Evolutionary conservation across 2,329 filamentous ascomycete species (phyloP).

Genomic region (Erysiphe pulchra): DNA sequence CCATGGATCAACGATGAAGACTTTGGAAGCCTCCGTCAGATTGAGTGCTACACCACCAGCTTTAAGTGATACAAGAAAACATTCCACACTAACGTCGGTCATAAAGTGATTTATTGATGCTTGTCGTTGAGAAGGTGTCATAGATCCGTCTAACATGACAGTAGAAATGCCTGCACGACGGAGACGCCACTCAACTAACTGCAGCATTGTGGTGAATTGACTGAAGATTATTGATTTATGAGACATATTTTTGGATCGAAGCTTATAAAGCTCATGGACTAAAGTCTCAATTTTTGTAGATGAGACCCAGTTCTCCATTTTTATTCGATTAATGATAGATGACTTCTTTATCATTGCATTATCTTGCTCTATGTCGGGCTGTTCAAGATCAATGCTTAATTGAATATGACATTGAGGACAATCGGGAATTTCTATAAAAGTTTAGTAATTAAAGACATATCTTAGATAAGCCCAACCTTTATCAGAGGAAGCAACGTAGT

Average conservation of each 20-base stretch:
- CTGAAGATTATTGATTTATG: slow-evolving; percentile 96
- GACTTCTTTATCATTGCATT: slow-evolving; percentile 71
- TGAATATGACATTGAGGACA: slow-evolving; percentile 84
- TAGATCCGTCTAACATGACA: slow-evolving; percentile 92
- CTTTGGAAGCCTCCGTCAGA: slow-evolving; percentile 75
- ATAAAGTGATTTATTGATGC: slow-evolving; percentile 92
- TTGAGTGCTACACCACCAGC: slow-evolving; percentile 91
- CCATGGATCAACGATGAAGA: slow-evolving; percentile 97
- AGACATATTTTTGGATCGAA: slow-evolving; percentile 76
- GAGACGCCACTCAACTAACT: slow-evolving; percentile 89
- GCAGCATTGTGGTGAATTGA: slow-evolving; percentile 91
- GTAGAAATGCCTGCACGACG: slow-evolving; percentile 93
- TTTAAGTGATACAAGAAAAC: slow-evolving; percentile 87
- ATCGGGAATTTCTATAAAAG: slow-evolving; percentile 26
- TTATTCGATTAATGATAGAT: slow-evolving; percentile 94
- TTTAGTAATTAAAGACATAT: slow-evolving; percentile 2
- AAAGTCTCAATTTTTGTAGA: slow-evolving; percentile 96
- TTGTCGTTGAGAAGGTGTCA: slow-evolving; percentile 83
- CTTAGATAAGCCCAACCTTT: slow-evolving; percentile 15
- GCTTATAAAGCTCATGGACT: slow-evolving; percentile 76
- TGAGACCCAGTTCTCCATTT: slow-evolving; percentile 96
- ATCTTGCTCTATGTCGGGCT: slow-evolving; percentile 85
- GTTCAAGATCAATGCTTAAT: slow-evolving; percentile 75
- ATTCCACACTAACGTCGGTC: slow-evolving; percentile 81
- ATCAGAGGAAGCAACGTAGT: slow-evolving; percentile 56